Base-by-base conservation (phyloP, 2,329 filamentous ascomycete species). In the Aspergillus pseudoglaucus region DNA sequence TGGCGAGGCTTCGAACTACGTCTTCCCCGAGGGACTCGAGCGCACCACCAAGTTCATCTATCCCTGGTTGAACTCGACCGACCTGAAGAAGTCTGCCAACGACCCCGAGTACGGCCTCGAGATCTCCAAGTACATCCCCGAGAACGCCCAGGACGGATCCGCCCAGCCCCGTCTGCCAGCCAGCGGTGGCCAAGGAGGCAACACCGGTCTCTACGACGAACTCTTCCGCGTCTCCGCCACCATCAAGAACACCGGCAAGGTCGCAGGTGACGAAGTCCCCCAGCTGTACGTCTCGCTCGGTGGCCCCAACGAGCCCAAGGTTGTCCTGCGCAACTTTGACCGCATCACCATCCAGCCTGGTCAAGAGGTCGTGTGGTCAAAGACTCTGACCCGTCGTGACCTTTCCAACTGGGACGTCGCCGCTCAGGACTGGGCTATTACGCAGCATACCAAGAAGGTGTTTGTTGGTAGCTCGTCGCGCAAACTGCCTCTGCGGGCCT, bases 391-490 rank as follows among this genome's bases (percentile, higher is more conserved):
- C 5, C 79, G 90, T 35, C 82, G 89, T 48, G 91, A 96, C 62
- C 57, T 96, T 47, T 89, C 85, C 64, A 93, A 90, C 72, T 96
- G 91, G 90, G 88, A 95, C 57, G 73, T 80, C 1, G 75, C 63
- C 1, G 65, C 71, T n/a, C 90, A 96, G 75, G 84, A 96, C 74
- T 97, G 91, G 90, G 79, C 89, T 41, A 73, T 84, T 46, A 74
- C 72, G 25, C 59, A 71, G 18, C 74, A 80, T 56, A 67, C 74
- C 45, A 83, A 83, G 74, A 82, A 72, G 48, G 75, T 82, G 37
- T 79, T 78, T 53, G 80, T 84, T 5, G 81, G 81, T 22, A 75
- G 70, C 53, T 80, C 76, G 3, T 82, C 78, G 49, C 73, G 81
- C 56, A 81, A 77, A 48, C 63, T 84, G 54, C 73, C 71, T 18